Conservation (phyloP, 208 protist species). For the Leishmania guyanensis region DNA sequence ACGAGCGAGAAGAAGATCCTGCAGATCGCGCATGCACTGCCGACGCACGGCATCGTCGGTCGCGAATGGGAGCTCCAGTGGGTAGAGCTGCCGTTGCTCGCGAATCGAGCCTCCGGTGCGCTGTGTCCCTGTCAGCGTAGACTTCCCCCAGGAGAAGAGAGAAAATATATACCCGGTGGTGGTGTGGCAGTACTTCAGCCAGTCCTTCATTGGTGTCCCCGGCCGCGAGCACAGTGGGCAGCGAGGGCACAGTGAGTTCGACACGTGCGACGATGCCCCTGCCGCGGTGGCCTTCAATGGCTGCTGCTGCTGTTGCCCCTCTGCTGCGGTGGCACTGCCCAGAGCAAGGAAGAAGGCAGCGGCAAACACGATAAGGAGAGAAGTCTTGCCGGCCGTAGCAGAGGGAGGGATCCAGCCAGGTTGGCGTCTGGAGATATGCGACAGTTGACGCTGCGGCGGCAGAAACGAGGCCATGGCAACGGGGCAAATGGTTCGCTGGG, state of each 20-base stretch:
- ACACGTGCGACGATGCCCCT: not conserved
- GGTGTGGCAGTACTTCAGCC: conserved; percentile 48
- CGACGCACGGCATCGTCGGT: conserved; percentile 40
- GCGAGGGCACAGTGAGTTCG: conserved; percentile 35
- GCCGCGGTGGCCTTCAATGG: not conserved
- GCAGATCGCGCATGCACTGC: conserved; percentile 39
- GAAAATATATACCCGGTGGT: conserved; percentile 23
- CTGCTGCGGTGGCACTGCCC: not conserved
- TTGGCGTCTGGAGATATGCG: not conserved
- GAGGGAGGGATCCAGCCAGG: not conserved
- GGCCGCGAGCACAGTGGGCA: conserved; percentile 49
- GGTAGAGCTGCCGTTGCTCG: conserved; percentile 26
- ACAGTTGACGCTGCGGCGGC: not conserved
- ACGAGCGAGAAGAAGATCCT: conserved; percentile 48
- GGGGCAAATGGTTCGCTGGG: not conserved
- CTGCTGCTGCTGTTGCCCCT: not conserved
- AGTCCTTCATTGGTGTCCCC: conserved; percentile 19
- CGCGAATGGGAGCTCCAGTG: conserved; percentile 59
- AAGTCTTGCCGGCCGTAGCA: not conserved
- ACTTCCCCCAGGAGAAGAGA: conserved; percentile 27
- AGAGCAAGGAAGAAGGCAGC: not conserved
- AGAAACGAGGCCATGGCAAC: not conserved
- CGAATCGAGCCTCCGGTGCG: conserved; percentile 12
- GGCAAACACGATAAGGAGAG: not conserved
- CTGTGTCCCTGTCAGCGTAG: conserved; percentile 11